A percentile compares a stretch with the other conserved stretches of the same genome.
Evolutionary conservation across 2,329 filamentous ascomycete genomes (phyloP).

Genomic region (Grosmannia clavigera): DNA sequence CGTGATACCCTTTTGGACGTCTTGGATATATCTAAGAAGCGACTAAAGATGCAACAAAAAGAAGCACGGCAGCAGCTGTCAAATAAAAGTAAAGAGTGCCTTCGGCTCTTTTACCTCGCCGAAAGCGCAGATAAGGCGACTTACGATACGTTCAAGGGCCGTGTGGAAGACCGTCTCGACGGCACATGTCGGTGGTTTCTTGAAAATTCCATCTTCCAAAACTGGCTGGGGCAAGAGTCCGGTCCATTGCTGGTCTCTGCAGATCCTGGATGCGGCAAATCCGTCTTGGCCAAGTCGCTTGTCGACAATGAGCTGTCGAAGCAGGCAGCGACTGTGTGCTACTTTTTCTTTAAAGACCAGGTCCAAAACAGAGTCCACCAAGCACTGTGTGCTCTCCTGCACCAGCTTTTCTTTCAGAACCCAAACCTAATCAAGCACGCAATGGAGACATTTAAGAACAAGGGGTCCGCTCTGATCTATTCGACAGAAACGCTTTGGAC

Average conservation of each 20-base stretch:
- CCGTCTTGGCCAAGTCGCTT: constrained; percentile 22
- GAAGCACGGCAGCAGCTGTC: not conserved
- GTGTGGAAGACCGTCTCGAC: constrained; percentile 14
- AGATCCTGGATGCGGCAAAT: constrained; percentile 28
- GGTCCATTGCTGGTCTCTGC: constrained; percentile 23
- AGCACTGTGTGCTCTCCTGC: constrained; percentile 27
- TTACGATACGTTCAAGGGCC: constrained; percentile 22
- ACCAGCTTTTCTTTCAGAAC: constrained; percentile 24
- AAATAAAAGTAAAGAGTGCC: not conserved
- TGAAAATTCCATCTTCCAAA: constrained; percentile 16
- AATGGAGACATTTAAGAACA: constrained; percentile 15
- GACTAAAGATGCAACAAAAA: not conserved
- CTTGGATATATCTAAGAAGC: not conserved
- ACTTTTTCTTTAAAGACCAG: constrained; percentile 31
- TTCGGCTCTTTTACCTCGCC: not conserved
- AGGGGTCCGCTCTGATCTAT: not conserved
- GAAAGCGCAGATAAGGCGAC: not conserved
- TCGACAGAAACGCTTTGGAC: constrained; percentile 19
- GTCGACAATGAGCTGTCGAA: constrained; percentile 17
- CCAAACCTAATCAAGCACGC: constrained; percentile 21
- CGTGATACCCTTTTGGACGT: not conserved
- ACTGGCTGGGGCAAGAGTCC: constrained; percentile 17
- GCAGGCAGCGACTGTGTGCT: constrained; percentile 18
- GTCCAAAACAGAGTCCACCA: constrained; percentile 22
- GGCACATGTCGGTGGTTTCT: constrained; percentile 23